Percentiles rank a stretch among this genome's conserved stretches.
Evolutionary conservation across 257 asterid genomes (phyloP).

Genomic region (Ilex aquifolium): DNA sequence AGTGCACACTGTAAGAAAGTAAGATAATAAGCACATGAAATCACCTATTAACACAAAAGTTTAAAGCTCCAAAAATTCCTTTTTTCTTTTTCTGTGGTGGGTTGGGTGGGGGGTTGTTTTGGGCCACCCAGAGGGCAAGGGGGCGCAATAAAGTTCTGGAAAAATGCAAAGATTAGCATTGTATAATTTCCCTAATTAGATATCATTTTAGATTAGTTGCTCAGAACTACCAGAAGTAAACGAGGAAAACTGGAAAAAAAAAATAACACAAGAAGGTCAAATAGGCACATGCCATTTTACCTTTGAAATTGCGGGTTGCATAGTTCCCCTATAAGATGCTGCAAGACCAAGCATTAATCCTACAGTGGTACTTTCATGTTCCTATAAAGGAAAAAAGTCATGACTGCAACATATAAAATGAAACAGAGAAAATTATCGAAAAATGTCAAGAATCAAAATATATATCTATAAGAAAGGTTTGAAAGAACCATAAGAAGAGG

Average conservation of each 20-base stretch:
- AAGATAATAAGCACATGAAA: too few species aligned
- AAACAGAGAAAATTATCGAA: not conserved
- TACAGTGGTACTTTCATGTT: conserved; percentile 91
- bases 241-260: conserved; percentile 1
- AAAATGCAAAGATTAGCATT: not conserved
- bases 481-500: not conserved
- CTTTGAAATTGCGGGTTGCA: conserved; percentile 98
- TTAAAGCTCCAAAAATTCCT: too few species aligned
- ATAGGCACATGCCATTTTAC: conserved; percentile 29
- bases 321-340: conserved; percentile 90
- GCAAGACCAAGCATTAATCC: conserved; percentile 99
- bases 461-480: not conserved
- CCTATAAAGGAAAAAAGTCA: conserved; percentile 35
- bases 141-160: too few species aligned
- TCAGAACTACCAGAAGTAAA: conserved; percentile 9
- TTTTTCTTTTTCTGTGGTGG: too few species aligned
- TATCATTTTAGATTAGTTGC: too few species aligned
- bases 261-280: conserved; percentile 11
- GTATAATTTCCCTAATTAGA: not conserved
- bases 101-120: too few species aligned
- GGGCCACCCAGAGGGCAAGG: too few species aligned
- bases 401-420: not conserved
- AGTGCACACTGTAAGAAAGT: too few species aligned
- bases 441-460: not conserved
- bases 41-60: too few species aligned